Evolutionary conservation across 202 grass and related monocot species (phyloP), one percentile per base, ranked within the genome.

Genomic region (Zizania palustris): DNA sequence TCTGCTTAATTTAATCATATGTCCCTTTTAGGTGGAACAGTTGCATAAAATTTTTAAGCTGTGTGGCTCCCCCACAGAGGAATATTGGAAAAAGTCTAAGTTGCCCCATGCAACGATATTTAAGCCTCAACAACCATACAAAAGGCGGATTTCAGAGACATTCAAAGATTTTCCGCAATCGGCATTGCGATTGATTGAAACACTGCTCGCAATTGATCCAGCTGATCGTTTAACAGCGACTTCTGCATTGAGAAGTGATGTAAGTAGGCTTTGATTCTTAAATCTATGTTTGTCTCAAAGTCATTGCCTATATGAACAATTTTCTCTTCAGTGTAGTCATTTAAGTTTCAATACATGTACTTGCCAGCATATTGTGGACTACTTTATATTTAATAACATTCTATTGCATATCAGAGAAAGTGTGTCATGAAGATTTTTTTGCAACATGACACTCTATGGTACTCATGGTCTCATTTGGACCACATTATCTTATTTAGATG

Each of bases 21-120:
- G 58, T 36, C 37, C 18, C 50, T 84, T 71, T 55, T 86, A 96
- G 92, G 92, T 96, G 84, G 92, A 96, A 84, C 92, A 96, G 77
- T 75, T 96, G 74, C 92, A 96, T 89, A 96, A 92, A 82, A 88
- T 96, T 83, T 96, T 96, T 89, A 96, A 96, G 77, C 64, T 96
- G 18, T 96, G 92, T 5, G 92, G 92, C 65, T 96, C 92, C 62
- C 92, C 92, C 57, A 71, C 89, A 78, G 92, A 96, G 85, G 92
- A 96, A 77, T 96, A 89, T 86, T 96, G 92, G 89, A 96, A 92
- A 76, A 96, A 83, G 50, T 92, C 86, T 1, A 96, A 92, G 84
- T 63, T 96, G 55, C 92, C 92, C 63, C 89, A 92, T 74, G 89
- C 89, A 40, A 96, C 89, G 4, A 96, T 96, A 81, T 96, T 96